phyloP scores from a whole-genome alignment of 441 rosid genomes.

The Gossypium gossypioides region DNA sequence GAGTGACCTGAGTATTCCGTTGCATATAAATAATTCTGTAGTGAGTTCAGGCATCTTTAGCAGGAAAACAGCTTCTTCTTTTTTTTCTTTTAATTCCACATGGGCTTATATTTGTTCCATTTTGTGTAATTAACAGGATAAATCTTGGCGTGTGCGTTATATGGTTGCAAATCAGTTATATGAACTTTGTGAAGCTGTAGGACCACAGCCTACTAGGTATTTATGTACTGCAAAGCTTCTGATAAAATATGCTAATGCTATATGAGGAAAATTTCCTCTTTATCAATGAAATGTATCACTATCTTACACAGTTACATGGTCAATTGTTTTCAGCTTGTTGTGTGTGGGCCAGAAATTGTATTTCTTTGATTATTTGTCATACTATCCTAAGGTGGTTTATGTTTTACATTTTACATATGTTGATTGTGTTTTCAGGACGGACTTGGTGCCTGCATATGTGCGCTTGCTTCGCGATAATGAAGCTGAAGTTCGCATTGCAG shows the following conservation, averaged over 20 bases:
- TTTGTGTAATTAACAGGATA: conserved; percentile 44
- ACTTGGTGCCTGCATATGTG: conserved; percentile 88
- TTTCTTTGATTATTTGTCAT: background rate
- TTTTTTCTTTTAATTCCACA: background rate
- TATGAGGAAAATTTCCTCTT: background rate
- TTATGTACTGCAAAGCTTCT: background rate
- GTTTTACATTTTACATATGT: background rate
- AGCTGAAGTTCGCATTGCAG: conserved; percentile 99
- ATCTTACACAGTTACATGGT: background rate
- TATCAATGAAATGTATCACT: background rate
- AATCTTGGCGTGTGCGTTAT: conserved; percentile 94
- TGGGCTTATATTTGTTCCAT: conserved; percentile 5
- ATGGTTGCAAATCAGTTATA: conserved; percentile 87
- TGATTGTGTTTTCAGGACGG: conserved; percentile 35
- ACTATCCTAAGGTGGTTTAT: background rate
- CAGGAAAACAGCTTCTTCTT: background rate
- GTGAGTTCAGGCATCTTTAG: background rate
- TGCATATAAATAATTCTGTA: background rate
- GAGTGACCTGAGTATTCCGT: background rate
- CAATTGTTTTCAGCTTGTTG: background rate
- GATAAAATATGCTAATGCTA: background rate
- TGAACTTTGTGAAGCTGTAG: conserved; percentile 85
- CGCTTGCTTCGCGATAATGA: conserved; percentile 86
- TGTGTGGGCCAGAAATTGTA: background rate
- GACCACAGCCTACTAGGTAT: conserved; percentile 79